Evolutionary conservation across 192 early-diverging fungal genomes (phyloP), one percentile per base, ranked within the genome.

Genomic region (Funneliformis geosporum): DNA sequence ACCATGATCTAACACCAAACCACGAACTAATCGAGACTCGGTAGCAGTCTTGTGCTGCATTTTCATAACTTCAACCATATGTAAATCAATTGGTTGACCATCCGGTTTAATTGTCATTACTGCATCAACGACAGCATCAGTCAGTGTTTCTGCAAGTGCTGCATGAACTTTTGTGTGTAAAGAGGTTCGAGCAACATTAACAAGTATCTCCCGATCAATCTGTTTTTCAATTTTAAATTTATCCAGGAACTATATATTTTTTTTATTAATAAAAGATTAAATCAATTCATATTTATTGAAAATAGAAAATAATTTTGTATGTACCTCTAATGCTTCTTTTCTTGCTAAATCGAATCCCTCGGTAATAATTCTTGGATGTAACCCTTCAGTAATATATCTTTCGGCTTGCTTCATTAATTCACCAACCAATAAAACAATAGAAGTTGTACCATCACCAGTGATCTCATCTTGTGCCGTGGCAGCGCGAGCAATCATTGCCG

Each of bases 21-120:
- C 98, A 75, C 94, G 92, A 67, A 99, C 91, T 33, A 99, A 88
- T 40, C 93, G 87, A 60, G 97, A 95, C 84, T 99, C 98, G n/a
- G 94, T 96, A n/a, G 96, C 96, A 47, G 92, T 95, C 86, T 95
- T 95, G 89, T 99, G 97, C 92, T 93, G 91, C 98, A 99, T 98
- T 89, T 97, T 97, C 97, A 99, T 99, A 79, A 98, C 95, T 87
- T 99, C 98, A 11, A 99, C 96, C 98, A 99, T 99, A 82, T 98
- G 96, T 76, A 99, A 88, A 85, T 99, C 98, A 82, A 99, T 98
- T 10, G 96, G 96, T 71, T 94, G 83, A 25, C 89, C 94, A 40
- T 93, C 90, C 72, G 87, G 88, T 64, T 91, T 83, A 76, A 99
- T 96, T 28, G 94, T 88, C 84, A 98, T 83, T 46, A 99, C 97